Evolutionary conservation across 495 filamentous ascomycete genomes (phyloP).

Genomic region (Bacidia rubella): DNA sequence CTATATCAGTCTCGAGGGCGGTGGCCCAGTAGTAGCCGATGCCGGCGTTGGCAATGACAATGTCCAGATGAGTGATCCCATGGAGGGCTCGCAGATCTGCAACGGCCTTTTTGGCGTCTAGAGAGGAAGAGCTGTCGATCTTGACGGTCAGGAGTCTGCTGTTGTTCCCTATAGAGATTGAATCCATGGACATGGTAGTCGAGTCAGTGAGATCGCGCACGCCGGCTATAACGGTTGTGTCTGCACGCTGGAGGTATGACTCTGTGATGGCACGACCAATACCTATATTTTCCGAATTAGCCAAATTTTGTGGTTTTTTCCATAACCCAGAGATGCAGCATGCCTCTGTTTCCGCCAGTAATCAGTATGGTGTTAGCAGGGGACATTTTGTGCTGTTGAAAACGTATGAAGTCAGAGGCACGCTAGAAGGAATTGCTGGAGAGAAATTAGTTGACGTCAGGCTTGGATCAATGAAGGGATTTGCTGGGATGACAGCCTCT

Average conservation of each 20-base stretch:
- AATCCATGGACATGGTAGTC: conserved; percentile 17
- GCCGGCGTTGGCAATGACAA: conserved; percentile 39
- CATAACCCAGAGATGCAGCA: too few relatives aligned
- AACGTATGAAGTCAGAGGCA: too few relatives aligned
- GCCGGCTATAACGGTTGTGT: conserved; percentile 35
- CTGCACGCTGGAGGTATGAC: conserved; percentile 26
- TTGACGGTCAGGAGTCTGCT: conserved; percentile 28
- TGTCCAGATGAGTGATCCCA: conserved; percentile 28
- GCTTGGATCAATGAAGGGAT: too few relatives aligned
- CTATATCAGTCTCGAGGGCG: conserved; percentile 15
- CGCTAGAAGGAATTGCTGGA: too few relatives aligned
- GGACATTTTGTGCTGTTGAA: too few relatives aligned
- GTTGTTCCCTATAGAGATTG: conserved; percentile 19
- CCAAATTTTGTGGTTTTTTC: too few relatives aligned
- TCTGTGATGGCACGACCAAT: conserved; percentile 30
- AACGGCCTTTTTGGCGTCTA: conserved; percentile 19
- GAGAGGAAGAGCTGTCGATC: conserved; percentile 25
- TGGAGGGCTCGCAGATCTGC: conserved; percentile 6
- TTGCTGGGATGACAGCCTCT: too few relatives aligned
- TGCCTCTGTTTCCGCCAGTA: too few relatives aligned
- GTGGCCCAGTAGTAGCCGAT: conserved; percentile 12
- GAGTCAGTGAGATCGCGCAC: conserved; percentile 24
- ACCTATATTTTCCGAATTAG: conserved; percentile 20
- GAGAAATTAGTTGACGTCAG: too few relatives aligned
- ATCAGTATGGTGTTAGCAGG: too few relatives aligned